Percentiles rank a stretch among this genome's conserved stretches.
Conservation (phyloP, 768 basidiomycete genomes). For the Lepiota brunneoincarnata region DNA sequence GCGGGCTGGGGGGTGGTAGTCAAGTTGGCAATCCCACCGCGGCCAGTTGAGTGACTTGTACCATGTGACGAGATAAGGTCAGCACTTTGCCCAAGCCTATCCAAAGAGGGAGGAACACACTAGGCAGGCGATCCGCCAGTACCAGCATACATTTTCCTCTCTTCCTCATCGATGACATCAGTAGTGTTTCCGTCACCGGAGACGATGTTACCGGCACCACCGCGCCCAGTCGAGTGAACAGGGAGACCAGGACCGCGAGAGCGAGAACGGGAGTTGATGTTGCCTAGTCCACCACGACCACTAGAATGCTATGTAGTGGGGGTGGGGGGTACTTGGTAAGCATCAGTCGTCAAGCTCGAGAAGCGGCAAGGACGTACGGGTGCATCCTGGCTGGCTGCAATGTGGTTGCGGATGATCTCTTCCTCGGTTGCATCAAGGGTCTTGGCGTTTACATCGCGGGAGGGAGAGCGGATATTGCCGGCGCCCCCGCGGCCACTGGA, state of each 20-base stretch:
- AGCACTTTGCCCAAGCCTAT: too few relatives aligned
- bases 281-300: conserved; percentile 67
- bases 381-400: conserved; percentile 25
- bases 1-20: conserved; percentile 34
- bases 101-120: conserved; percentile 30
- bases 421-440: conserved; percentile 33
- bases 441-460: conserved; percentile 43
- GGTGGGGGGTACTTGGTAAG: background rate
- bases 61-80: background rate
- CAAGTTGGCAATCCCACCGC: conserved; percentile 67
- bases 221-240: conserved; percentile 55
- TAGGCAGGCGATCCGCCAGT: conserved; percentile 24
- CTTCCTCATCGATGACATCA: conserved; percentile 24
- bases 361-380: conserved; percentile 32
- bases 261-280: conserved; percentile 52
- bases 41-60: conserved; percentile 70
- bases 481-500: conserved; percentile 78
- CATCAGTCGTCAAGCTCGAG: background rate
- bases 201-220: conserved; percentile 60
- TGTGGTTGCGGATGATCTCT: conserved; percentile 36
- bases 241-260: conserved; percentile 39
- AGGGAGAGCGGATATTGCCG: conserved; percentile 83
- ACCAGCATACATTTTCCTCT: conserved; percentile 21
- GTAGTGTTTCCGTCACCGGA: conserved; percentile 23
- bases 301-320: conserved; percentile 42